These are phyloP conservation scores for Phytophthora sojae DNA, from an alignment of 352 stramenopile genomes.

Conservation along the genomic window DNA sequence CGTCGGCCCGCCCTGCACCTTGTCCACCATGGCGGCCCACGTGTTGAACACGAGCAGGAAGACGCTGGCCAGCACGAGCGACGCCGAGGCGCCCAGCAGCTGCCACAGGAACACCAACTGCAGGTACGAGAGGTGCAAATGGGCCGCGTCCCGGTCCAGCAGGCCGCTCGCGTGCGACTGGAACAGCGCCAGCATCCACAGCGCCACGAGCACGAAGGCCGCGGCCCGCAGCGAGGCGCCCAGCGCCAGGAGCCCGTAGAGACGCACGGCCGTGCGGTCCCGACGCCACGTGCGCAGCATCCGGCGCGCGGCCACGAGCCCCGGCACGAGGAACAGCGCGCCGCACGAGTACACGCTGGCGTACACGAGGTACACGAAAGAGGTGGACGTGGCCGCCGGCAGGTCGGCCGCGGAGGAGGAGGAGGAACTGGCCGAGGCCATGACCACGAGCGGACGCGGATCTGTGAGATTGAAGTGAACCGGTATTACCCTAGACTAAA, in stretches of 20 bases:
- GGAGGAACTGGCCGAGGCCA: background rate
- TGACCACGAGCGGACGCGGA: background rate
- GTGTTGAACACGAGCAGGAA: constrained; percentile 76
- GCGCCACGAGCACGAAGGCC: constrained; percentile 56
- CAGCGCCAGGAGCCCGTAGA: constrained; percentile 63
- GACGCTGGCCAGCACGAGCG: constrained; percentile 54
- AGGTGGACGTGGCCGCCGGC: constrained; percentile 30
- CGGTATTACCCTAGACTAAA: too few relatives aligned
- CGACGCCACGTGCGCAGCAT: constrained; percentile 49
- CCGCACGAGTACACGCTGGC: constrained; percentile 62
- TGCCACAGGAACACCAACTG: constrained; percentile 69
- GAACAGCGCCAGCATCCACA: constrained; percentile 64
- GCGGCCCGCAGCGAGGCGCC: constrained; percentile 50
- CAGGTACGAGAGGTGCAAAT: constrained; percentile 67
- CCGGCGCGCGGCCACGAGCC: constrained; percentile 42
- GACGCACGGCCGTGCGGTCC: constrained; percentile 59
- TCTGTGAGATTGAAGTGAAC: too few relatives aligned
- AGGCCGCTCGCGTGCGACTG: constrained; percentile 32
- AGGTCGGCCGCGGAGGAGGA: constrained; percentile 1
- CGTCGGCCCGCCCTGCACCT: constrained; percentile 35
- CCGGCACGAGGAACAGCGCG: constrained; percentile 55
- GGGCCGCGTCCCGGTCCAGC: constrained; percentile 48
- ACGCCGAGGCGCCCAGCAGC: constrained; percentile 49
- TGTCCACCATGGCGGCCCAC: constrained; percentile 72
- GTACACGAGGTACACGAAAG: constrained; percentile 58